Evolutionary conservation across 1,284 basidiomycete species (phyloP).

Genomic region (Vanrija humicola): DNA sequence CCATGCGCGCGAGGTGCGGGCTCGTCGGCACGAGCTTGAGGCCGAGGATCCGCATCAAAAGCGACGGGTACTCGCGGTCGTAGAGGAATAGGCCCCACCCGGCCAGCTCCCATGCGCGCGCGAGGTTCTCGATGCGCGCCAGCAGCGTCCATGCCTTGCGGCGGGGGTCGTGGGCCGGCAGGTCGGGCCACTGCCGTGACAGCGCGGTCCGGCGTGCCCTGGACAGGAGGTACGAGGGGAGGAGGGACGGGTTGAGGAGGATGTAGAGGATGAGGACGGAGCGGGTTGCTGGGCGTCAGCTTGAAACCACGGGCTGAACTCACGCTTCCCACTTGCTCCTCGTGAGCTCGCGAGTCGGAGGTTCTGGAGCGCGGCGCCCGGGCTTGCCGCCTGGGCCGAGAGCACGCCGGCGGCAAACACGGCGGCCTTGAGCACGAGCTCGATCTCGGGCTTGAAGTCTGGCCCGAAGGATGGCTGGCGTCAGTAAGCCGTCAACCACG

Average conservation of each 20-base stretch:
- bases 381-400: slow-evolving; percentile 70
- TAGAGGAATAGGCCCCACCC: slow-evolving; percentile 83
- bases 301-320: too few relatives aligned
- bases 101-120: slow-evolving; percentile 59
- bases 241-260: slow-evolving; percentile 60
- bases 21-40: slow-evolving; percentile 74
- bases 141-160: slow-evolving; percentile 73
- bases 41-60: slow-evolving; percentile 74
- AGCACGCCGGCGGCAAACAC: slow-evolving; percentile 86
- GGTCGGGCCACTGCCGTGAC: slow-evolving; percentile 82
- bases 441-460: slow-evolving; percentile 75
- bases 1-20: slow-evolving; percentile 68
- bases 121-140: slow-evolving; percentile 62
- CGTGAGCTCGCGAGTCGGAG: slow-evolving; percentile 51
- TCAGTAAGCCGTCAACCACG: slow-evolving; percentile 2
- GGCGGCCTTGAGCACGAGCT: slow-evolving; percentile 67
- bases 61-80: slow-evolving; percentile 82
- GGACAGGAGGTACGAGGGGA: slow-evolving; percentile 72
- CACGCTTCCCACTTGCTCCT: slow-evolving; percentile 4
- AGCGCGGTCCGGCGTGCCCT: slow-evolving; percentile 72
- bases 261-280: slow-evolving; percentile 65
- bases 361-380: slow-evolving; percentile 88
- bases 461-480: slow-evolving; percentile 60
- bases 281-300: slow-evolving; percentile 34
- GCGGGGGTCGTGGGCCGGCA: slow-evolving; percentile 69